Base-by-base conservation (phyloP, 2,329 filamentous ascomycete genomes). In the Teratosphaeria viscida region DNA sequence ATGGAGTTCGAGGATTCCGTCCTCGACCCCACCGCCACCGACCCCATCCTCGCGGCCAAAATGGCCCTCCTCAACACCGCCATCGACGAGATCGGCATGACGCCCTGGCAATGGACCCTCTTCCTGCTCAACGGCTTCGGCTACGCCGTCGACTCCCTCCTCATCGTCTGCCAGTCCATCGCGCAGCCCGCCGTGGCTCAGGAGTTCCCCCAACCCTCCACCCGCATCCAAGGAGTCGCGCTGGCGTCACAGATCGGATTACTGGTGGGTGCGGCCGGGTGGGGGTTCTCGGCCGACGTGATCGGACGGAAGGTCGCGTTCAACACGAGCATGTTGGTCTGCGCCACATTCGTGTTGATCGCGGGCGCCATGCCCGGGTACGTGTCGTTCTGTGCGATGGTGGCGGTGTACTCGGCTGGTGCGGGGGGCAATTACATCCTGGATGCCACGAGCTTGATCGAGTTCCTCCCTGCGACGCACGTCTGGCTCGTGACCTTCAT, bases 101-200 rank as follows among this genome's bases (percentile, higher is more conserved):
- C 83, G 0, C 71, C 71, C 0, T 84, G 81, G 65, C 83, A 85
- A 63, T 76, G 77, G 68, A 85, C 84, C 69, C 73, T 85, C 0
- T 85, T 85, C 71, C 80, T 81, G 64, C 75, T 86, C 54, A 85
- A 84, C 64, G 83, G 83, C 6, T 85, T 85, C 63, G 82, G 82
- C 59, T 80, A 76, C 62, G 73, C 66, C 27, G 65, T 67, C 11
- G 68, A 70, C 60, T 67, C 65, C 61, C 71, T 76, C 8, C 64
- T 76, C 1, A 64, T 73, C 35, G 65, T 75, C 12, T 71, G 72
- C 61, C 70, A 74, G 19, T 71, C 73, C 29, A 73, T 72, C 43
- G 66, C 71, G 10, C 64, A 70, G 65, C 64, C 69, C 60, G 55
- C 73, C 59, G 57, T 69, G 55, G 54, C 71, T 63, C 59, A 60